Conservation (phyloP, 495 filamentous ascomycete species). For the Lasiosphaeris hirsuta region DNA sequence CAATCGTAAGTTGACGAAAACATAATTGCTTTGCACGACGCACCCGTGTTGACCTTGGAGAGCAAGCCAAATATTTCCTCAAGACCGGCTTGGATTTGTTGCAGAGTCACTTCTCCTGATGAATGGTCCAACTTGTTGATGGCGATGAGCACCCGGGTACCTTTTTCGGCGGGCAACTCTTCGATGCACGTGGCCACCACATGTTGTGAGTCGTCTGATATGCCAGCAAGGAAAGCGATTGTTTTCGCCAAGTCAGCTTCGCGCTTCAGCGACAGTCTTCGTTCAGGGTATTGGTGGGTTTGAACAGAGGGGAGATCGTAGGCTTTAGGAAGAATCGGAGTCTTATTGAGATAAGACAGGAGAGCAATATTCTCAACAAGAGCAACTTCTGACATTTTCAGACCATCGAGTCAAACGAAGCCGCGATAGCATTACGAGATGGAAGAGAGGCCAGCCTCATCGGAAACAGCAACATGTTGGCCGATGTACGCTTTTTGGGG, state of each 20-base stretch:
- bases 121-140: conserved; percentile 29
- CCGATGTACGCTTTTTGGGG: too few species aligned
- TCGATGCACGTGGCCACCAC: conserved; percentile 41
- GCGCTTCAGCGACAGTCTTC: conserved; percentile 30
- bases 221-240: conserved; percentile 38
- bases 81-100: conserved; percentile 29
- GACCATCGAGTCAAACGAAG: too few species aligned
- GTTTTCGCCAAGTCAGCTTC: conserved; percentile 30
- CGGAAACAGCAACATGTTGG: too few species aligned
- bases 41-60: conserved; percentile 13
- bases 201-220: conserved; percentile 30
- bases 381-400: background rate
- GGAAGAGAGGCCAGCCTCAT: too few species aligned
- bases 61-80: conserved; percentile 29
- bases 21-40: background rate
- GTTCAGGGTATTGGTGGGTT: background rate
- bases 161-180: conserved; percentile 18
- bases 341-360: conserved; percentile 19
- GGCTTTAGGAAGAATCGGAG: conserved; percentile 3
- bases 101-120: conserved; percentile 15
- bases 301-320: conserved; percentile 6
- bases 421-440: too few species aligned
- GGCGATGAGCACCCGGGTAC: conserved; percentile 36
- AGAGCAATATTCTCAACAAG: conserved; percentile 25
- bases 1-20: background rate